Evolutionary conservation across 2,329 filamentous ascomycete genomes (phyloP).

Genomic region (Fonsecaea multimorphosa): DNA sequence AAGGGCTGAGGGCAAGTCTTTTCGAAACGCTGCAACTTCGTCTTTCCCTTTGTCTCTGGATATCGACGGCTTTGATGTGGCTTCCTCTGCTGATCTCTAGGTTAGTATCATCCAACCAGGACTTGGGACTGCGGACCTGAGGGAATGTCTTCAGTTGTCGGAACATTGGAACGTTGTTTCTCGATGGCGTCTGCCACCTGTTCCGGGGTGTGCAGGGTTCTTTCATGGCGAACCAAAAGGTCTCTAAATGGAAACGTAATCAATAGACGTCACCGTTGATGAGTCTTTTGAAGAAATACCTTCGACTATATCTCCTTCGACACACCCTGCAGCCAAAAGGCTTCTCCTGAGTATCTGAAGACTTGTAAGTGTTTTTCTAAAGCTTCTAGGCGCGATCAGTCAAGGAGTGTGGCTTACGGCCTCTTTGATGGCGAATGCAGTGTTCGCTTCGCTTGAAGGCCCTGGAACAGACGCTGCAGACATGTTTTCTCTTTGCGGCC

Average conservation of each 20-base stretch:
- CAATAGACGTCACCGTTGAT: neutral
- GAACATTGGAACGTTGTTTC: conserved; percentile 12
- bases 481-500: conserved; percentile 33
- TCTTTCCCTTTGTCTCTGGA: conserved; percentile 8
- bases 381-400: neutral
- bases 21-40: neutral
- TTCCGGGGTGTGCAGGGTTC: conserved; percentile 44
- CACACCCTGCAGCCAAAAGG: conserved; percentile 46
- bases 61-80: neutral
- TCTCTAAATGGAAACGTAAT: conserved; percentile 39
- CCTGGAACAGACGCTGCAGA: conserved; percentile 42
- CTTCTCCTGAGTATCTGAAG: conserved; percentile 43
- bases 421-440: conserved; percentile 46
- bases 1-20: neutral
- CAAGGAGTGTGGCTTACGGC: conserved; percentile 37
- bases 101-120: conserved; percentile 1
- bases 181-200: conserved; percentile 35
- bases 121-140: conserved; percentile 3
- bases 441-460: conserved; percentile 47
- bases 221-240: conserved; percentile 46
- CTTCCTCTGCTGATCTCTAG: conserved; percentile 5
- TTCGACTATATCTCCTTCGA: conserved; percentile 45
- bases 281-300: conserved; percentile 36
- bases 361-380: conserved; percentile 12
- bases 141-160: neutral